phyloP scores from a whole-genome alignment of 2,329 filamentous ascomycete species.

The Diaporthe longicolla region DNA sequence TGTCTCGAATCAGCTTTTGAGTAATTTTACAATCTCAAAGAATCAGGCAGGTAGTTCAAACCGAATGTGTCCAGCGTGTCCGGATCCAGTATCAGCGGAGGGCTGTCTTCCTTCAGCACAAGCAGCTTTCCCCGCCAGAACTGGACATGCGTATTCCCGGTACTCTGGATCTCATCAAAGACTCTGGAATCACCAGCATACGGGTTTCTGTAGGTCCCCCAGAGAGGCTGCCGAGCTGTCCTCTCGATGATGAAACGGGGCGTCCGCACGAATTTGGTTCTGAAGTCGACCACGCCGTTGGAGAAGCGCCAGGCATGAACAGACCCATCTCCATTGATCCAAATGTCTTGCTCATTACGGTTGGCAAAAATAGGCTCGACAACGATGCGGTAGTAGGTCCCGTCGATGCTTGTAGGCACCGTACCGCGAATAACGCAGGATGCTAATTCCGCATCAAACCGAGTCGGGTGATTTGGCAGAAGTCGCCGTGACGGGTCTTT shows the following conservation, averaged over 20 bases:
- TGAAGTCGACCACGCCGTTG: constrained; percentile 5
- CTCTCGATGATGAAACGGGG: constrained; percentile 7
- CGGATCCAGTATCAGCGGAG: constrained; percentile 1
- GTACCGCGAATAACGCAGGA: background rate
- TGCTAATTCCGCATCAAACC: constrained; percentile 4
- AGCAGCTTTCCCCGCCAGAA: constrained; percentile 7
- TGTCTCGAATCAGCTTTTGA: background rate
- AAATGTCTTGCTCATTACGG: constrained; percentile 11
- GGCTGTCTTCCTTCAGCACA: constrained; percentile 1
- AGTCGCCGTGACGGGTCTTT: background rate
- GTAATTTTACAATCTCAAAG: background rate
- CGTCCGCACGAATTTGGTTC: constrained; percentile 2
- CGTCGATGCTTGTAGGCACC: constrained; percentile 7
- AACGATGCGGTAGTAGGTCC: constrained; percentile 2
- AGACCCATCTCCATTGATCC: background rate
- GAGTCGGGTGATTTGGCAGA: constrained; percentile 1
- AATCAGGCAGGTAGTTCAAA: background rate
- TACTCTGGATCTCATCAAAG: background rate
- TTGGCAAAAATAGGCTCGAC: background rate
- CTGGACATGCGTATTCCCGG: constrained; percentile 2
- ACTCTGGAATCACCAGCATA: background rate
- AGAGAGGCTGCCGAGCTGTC: constrained; percentile 4
- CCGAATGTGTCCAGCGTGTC: background rate
- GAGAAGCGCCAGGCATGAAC: constrained; percentile 21
- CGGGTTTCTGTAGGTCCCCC: background rate